These are phyloP conservation scores for Eudorina sp. DNA, from an alignment of 139 green algal species.

Conservation along the genomic window DNA sequence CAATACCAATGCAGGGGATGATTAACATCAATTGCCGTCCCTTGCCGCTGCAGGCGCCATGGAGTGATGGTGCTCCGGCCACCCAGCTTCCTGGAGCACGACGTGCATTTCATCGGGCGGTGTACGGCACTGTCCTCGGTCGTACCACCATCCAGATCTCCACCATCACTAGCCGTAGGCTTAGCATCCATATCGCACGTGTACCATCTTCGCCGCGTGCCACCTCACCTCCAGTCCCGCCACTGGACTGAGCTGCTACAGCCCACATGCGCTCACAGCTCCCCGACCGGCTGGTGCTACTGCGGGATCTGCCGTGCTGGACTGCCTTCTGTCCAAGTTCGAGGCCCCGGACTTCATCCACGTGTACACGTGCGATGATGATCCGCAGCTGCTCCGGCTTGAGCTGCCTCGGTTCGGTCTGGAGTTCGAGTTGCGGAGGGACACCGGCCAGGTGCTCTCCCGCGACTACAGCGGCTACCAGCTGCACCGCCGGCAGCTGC, in stretches of 20 bases:
- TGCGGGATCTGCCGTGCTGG: not conserved
- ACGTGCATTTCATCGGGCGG: constrained; percentile 46
- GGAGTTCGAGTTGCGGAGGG: constrained; percentile 61
- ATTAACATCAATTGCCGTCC: not conserved
- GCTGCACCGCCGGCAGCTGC: constrained; percentile 36
- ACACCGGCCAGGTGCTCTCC: not conserved
- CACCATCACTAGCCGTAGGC: too few species aligned
- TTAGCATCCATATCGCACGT: too few species aligned
- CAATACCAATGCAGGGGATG: too few species aligned
- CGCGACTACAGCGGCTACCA: constrained; percentile 53
- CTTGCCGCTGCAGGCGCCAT: constrained; percentile 23
- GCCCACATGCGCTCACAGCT: not conserved
- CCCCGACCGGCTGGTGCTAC: constrained; percentile 54
- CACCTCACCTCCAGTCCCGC: not conserved
- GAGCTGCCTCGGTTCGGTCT: constrained; percentile 58
- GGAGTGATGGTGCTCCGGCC: constrained; percentile 59
- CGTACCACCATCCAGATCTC: too few species aligned
- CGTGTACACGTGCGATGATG: not conserved
- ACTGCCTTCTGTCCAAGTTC: constrained; percentile 62
- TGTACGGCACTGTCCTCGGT: too few species aligned
- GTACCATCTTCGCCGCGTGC: constrained; percentile 41
- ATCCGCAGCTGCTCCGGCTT: not conserved
- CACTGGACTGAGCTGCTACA: constrained; percentile 26
- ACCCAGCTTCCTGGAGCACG: constrained; percentile 52
- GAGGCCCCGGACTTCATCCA: constrained; percentile 67